Evolutionary conservation across 352 stramenopile genomes (phyloP).

Genomic region (Pythium rhizo-oryzae): DNA sequence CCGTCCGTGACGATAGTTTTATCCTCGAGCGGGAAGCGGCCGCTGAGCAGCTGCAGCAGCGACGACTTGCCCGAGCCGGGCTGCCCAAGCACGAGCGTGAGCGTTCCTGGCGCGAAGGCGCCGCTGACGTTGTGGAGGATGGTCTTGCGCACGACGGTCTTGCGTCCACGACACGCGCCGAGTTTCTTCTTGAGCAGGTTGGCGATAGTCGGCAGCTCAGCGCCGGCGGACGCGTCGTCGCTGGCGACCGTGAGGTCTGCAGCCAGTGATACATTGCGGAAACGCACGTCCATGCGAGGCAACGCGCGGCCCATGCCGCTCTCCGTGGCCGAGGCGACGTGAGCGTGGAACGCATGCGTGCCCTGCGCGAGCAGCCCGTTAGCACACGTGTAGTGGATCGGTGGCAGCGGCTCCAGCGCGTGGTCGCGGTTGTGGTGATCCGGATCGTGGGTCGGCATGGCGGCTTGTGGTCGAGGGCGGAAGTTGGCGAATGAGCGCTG

Average conservation of each 20-base stretch:
- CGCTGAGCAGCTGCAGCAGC: slow-evolving; percentile 37
- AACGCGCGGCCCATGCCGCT: slow-evolving; percentile 18
- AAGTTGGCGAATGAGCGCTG: slow-evolving; percentile 10
- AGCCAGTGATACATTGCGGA: slow-evolving; percentile 22
- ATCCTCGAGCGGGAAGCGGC: slow-evolving; percentile 31
- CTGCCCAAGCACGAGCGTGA: slow-evolving; percentile 36
- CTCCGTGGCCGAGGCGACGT: slow-evolving; percentile 25
- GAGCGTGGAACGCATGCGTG: slow-evolving; percentile 26
- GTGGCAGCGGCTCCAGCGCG: background rate
- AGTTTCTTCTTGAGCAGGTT: slow-evolving; percentile 28
- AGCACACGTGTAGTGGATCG: slow-evolving; percentile 29
- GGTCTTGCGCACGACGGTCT: slow-evolving; percentile 30
- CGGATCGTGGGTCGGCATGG: background rate
- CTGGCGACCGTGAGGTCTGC: slow-evolving; percentile 22
- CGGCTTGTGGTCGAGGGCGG: background rate
- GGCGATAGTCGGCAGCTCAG: slow-evolving; percentile 29
- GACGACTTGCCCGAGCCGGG: slow-evolving; percentile 38
- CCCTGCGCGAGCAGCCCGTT: slow-evolving; percentile 28
- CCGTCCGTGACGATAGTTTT: slow-evolving; percentile 38
- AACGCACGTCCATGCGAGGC: slow-evolving; percentile 34
- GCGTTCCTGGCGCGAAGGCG: slow-evolving; percentile 33
- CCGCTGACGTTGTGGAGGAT: slow-evolving; percentile 39
- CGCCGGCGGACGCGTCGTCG: slow-evolving; percentile 10
- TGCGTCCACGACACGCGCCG: slow-evolving; percentile 17
- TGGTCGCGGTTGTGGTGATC: background rate